Conservation (phyloP, 345 rosid genomes). For the Eucalyptus regnans region DNA sequence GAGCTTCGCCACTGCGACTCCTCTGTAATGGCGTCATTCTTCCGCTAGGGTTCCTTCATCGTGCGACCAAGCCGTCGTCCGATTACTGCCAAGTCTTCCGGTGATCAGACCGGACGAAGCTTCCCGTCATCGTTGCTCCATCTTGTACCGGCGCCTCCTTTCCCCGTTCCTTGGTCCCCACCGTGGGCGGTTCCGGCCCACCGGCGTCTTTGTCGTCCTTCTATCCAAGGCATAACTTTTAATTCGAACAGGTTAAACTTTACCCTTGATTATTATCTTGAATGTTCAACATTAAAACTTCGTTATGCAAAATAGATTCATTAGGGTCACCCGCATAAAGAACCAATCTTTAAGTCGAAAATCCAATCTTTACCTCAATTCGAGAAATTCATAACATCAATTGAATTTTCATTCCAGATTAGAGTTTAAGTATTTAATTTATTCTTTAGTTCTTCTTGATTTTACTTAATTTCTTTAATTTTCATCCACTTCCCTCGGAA, state of each 20-base stretch:
- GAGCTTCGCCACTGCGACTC: not conserved
- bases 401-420: not conserved
- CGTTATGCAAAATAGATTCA: not conserved
- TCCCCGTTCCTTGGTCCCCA: not conserved
- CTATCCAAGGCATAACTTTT: not conserved
- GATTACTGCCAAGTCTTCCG: not conserved
- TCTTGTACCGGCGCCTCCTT: not conserved
- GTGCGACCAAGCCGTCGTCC: not conserved
- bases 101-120: not conserved
- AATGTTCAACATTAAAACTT: not conserved
- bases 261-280: not conserved
- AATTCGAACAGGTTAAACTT: not conserved
- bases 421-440: not conserved
- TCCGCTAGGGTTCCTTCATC: not conserved
- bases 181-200: not conserved
- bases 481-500: accelerated
- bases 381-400: not conserved
- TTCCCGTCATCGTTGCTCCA: not conserved
- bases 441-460: accelerated
- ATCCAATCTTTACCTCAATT: not conserved
- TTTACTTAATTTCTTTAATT: not conserved
- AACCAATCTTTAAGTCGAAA: not conserved
- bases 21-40: not conserved
- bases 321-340: not conserved
- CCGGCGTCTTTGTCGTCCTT: not conserved